Evolutionary conservation across 192 early-diverging fungal genomes (phyloP).

Genomic region (Coemansia sp.): DNA sequence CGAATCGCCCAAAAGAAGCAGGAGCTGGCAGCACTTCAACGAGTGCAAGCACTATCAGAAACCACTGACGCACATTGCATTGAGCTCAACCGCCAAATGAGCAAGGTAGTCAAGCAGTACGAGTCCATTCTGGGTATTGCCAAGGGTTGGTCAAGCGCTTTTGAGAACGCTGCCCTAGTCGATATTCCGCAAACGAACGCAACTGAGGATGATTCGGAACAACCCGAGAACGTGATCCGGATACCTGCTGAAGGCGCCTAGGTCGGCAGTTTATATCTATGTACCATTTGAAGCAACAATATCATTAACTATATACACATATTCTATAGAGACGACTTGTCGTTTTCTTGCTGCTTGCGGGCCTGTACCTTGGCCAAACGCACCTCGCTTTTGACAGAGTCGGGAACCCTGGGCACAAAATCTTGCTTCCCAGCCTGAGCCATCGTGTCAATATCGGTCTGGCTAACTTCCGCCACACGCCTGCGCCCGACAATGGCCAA

Average conservation of each 20-base stretch:
- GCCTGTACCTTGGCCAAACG: conserved; percentile 32
- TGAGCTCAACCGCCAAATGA: conserved; percentile 56
- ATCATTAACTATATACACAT: neutral
- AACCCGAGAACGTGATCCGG: conserved; percentile 51
- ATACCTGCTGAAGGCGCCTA: conserved; percentile 35
- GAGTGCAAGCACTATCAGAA: conserved; percentile 45
- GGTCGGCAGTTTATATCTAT: neutral
- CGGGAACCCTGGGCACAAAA: conserved; percentile 46
- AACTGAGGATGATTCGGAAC: conserved; percentile 48
- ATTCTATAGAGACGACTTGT: neutral
- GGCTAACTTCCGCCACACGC: conserved; percentile 10
- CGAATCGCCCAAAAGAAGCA: conserved; percentile 52
- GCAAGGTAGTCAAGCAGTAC: conserved; percentile 52
- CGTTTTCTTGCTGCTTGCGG: conserved; percentile 13
- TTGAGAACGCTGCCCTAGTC: conserved; percentile 52
- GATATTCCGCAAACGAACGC: conserved; percentile 42
- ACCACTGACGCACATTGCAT: conserved; percentile 50
- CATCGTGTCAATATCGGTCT: conserved; percentile 9
- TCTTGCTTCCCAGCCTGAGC: conserved; percentile 11
- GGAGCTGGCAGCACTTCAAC: conserved; percentile 50
- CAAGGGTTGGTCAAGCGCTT: conserved; percentile 50
- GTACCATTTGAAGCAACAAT: neutral
- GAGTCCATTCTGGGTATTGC: conserved; percentile 44
- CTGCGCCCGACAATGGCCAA: conserved; percentile 69
- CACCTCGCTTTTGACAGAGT: conserved; percentile 43